These are phyloP conservation scores for Limtongia smithiae DNA, from an alignment of 805 yeast species.

Conservation along the genomic window DNA sequence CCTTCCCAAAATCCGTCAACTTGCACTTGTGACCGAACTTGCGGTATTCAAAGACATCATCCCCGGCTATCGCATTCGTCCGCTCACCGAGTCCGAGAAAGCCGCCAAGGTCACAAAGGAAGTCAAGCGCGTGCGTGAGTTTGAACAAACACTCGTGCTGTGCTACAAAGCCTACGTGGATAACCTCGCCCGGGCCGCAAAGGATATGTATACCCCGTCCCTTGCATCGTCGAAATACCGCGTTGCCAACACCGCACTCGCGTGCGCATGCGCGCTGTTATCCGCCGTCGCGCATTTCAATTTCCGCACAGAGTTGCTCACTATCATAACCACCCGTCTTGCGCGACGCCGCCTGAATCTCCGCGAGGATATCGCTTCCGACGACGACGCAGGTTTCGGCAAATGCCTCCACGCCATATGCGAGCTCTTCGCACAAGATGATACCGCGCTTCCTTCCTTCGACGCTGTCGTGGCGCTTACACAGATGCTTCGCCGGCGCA, in stretches of 20 bases:
- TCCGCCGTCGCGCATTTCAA: slow-evolving; percentile 73
- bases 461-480: slow-evolving; percentile 67
- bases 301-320: slow-evolving; percentile 68
- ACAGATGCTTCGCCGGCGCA: slow-evolving; percentile 68
- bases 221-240: slow-evolving; percentile 26
- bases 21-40: slow-evolving; percentile 73
- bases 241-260: slow-evolving; percentile 48
- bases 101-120: slow-evolving; percentile 81
- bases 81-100: slow-evolving; percentile 75
- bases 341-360: slow-evolving; percentile 43
- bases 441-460: slow-evolving; percentile 72
- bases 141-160: slow-evolving; percentile 72
- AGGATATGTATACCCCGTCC: slow-evolving; percentile 32
- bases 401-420: slow-evolving; percentile 65
- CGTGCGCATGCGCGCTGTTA: slow-evolving; percentile 75
- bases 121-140: slow-evolving; percentile 68
- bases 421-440: slow-evolving; percentile 69
- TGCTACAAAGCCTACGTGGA: slow-evolving; percentile 68
- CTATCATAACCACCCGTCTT: slow-evolving; percentile 62
- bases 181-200: slow-evolving; percentile 45
- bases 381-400: slow-evolving; percentile 46
- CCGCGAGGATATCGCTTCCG: background rate
- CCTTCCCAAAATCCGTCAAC: slow-evolving; percentile 43
- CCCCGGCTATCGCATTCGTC: slow-evolving; percentile 67
- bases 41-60: slow-evolving; percentile 81